Percentiles rank a stretch among this genome's conserved stretches.
Conservation (phyloP, 2,329 filamentous ascomycete genomes). For the Tolypocladium album region DNA sequence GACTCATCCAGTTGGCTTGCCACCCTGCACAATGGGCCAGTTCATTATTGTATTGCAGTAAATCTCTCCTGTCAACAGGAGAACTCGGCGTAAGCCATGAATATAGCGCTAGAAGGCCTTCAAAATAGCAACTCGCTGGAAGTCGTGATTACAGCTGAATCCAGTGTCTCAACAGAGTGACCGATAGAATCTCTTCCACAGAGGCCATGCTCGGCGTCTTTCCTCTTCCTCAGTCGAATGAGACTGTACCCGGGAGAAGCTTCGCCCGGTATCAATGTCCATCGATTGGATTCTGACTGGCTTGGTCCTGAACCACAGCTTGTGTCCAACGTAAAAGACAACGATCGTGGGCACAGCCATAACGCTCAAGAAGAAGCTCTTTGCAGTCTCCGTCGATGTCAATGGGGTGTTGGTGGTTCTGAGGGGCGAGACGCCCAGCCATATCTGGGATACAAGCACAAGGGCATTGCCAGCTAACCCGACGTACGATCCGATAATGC, state of each 20-base stretch:
- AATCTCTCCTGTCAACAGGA: background rate
- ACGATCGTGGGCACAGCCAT: slow-evolving; percentile 59
- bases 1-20: too few relatives aligned
- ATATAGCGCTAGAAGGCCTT: background rate
- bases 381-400: slow-evolving; percentile 26
- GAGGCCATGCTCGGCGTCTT: slow-evolving; percentile 61
- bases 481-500: slow-evolving; percentile 68
- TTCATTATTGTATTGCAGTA: background rate
- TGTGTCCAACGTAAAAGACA: slow-evolving; percentile 62
- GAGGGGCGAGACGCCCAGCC: slow-evolving; percentile 72
- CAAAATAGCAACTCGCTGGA: background rate
- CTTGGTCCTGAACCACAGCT: slow-evolving; percentile 59
- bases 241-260: slow-evolving; percentile 72
- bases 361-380: slow-evolving; percentile 65
- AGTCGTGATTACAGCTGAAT: background rate
- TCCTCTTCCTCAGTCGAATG: slow-evolving; percentile 71
- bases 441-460: slow-evolving; percentile 77
- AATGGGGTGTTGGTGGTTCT: background rate
- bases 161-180: slow-evolving; percentile 48
- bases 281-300: slow-evolving; percentile 62
- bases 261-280: slow-evolving; percentile 75
- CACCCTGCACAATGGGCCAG: background rate
- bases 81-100: background rate
- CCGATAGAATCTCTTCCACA: slow-evolving; percentile 68
- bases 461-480: slow-evolving; percentile 66